Evolutionary conservation across 139 green algal genomes (phyloP), one percentile per base, ranked within the genome.

Genomic region (Picochlorum sp.): DNA sequence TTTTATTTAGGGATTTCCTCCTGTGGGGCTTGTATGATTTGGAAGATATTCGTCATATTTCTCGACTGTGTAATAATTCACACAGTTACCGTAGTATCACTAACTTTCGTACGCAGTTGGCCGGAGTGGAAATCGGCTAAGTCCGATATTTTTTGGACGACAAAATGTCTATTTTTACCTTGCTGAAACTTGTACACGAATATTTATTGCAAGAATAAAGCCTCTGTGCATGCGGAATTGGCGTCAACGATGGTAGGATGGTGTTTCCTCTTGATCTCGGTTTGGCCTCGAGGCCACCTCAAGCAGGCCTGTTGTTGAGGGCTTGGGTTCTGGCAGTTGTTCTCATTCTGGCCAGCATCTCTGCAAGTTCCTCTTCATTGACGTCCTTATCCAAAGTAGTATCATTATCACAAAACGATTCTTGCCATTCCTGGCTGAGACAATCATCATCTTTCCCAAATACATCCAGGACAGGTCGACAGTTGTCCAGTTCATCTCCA

Each of bases 331-430:
- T 50, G 45, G 45, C 45, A 50, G 45, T 50, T 15, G 45, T 50
- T 50, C 45, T 50, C 45, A 50, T 50, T 16, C 45, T 50, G 45
- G 45, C 15, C 13, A 50, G 45, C 45, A 50, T 50, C 45, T 50
- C 3, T 50, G 45, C 45, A 50, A 50, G 13, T 50, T 50, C 45
- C 45, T 50, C 45, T 50, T 50, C 45, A 16, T 16, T 50, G 45
- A 50, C 3, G 45, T 50, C 45, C 45, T 50, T 50, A 50, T 50
- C 45, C 45, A 50, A 50, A 50, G 45, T 4, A 50, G 3, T 50
- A 50, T 50, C 45, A 50, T 50, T 50, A 50, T 50, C 45, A 50
- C 45, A 50, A 50, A 50, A 50, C 45, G 45, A 50, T 50, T 50
- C 45, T 50, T 50, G 26, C 26, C 26, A 28, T 28, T 28, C 26